phyloP scores from a whole-genome alignment of 129 eudicot species.

The Sambucus nigra region DNA sequence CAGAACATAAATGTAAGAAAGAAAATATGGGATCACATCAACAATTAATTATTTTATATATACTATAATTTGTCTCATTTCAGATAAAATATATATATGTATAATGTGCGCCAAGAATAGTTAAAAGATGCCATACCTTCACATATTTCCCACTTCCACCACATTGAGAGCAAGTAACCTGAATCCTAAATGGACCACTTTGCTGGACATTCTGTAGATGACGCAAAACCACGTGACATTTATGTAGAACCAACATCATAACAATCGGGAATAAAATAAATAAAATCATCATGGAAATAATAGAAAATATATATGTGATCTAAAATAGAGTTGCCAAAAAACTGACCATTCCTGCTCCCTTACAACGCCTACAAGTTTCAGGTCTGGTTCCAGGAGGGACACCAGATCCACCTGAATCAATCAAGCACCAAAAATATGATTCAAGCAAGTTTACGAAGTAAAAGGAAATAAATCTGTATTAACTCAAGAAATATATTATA shows the following conservation, averaged over 20 bases:
- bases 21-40: neutral
- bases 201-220: slow-evolving; percentile 41
- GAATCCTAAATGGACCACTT: slow-evolving; percentile 65
- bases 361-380: slow-evolving; percentile 81
- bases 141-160: slow-evolving; percentile 71
- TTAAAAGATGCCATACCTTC: slow-evolving; percentile 73
- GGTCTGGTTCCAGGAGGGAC: slow-evolving; percentile 94
- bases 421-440: slow-evolving; percentile 1
- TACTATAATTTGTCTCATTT: too few relatives aligned
- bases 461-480: neutral
- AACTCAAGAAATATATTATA: neutral
- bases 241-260: neutral
- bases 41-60: too few relatives aligned
- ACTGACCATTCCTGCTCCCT: slow-evolving; percentile 82
- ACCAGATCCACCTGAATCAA: slow-evolving; percentile 67
- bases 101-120: too few relatives aligned
- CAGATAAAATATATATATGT: too few relatives aligned
- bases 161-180: slow-evolving; percentile 59
- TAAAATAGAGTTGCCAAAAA: neutral
- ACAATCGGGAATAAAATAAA: neutral
- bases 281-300: too few relatives aligned
- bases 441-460: neutral
- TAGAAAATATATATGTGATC: too few relatives aligned
- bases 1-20: neutral
- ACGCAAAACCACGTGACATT: slow-evolving; percentile 9